A percentile compares a stretch with the other conserved stretches of the same genome.
phyloP scores from a whole-genome alignment of 257 asterid genomes.

The Haberlea rhodopensis region DNA sequence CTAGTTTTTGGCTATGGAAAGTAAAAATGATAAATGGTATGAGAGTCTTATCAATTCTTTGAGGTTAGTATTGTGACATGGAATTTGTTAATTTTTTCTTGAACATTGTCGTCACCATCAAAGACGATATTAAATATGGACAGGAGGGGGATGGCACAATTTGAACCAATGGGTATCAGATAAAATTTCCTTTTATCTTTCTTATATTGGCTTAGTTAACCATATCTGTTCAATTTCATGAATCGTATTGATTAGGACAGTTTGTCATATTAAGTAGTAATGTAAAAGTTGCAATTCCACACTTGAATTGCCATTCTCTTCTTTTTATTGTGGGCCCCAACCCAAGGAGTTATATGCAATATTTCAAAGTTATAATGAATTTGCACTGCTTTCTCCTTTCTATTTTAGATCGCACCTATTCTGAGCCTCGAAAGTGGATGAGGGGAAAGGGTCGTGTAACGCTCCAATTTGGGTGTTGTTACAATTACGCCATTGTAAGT shows the following conservation, averaged over 20 bases:
- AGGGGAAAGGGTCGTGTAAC: constrained; percentile 84
- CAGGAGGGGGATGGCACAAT: not conserved
- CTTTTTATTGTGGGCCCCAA: not conserved
- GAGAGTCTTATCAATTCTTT: too few relatives aligned
- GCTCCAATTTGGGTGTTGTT: constrained; percentile 89
- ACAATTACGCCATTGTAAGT: constrained; percentile 67
- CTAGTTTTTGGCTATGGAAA: too few relatives aligned
- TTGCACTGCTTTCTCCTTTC: constrained; percentile 6
- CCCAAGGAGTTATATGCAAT: not conserved
- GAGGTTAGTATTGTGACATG: too few relatives aligned
- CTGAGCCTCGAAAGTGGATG: constrained; percentile 90
- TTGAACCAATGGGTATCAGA: not conserved
- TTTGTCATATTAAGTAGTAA: too few relatives aligned
- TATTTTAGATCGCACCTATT: constrained; percentile 59
- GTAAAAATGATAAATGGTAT: too few relatives aligned
- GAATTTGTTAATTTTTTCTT: not conserved
- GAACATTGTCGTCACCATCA: not conserved
- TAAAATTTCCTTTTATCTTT: not conserved
- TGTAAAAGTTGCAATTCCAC: not conserved
- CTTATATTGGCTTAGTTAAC: not conserved
- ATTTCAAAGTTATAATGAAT: not conserved
- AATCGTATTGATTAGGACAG: not conserved
- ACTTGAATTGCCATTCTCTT: not conserved
- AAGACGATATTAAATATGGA: not conserved
- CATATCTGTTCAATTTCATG: not conserved